A percentile compares a stretch with the other conserved stretches of the same genome.
Conservation (phyloP, 2,329 filamentous ascomycete genomes). For the Calonectria naviculata region DNA sequence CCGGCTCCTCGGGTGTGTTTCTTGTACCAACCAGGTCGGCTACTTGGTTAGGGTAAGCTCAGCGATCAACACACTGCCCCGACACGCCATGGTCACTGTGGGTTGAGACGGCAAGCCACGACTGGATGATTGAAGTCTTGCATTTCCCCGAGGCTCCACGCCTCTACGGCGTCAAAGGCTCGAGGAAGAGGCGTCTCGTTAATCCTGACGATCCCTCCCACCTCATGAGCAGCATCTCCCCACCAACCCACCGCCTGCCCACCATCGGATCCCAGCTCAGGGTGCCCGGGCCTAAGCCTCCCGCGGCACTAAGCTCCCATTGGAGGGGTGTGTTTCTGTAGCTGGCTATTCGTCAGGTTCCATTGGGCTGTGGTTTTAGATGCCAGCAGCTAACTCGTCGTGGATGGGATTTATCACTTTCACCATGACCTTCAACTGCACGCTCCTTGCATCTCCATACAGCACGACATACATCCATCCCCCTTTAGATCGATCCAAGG, state of each 20-base stretch:
- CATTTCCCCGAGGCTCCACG: conserved; percentile 2
- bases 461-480: not conserved
- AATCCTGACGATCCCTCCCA: conserved; percentile 34
- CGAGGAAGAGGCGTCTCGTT: conserved; percentile 19
- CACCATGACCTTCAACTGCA: conserved; percentile 24
- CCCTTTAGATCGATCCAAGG: not conserved
- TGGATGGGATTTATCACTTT: conserved; percentile 35
- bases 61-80: conserved; percentile 4
- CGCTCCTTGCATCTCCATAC: conserved; percentile 20
- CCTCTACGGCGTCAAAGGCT: not conserved
- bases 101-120: conserved; percentile 5
- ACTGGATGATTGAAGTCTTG: not conserved
- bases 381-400: conserved; percentile 17
- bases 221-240: conserved; percentile 20
- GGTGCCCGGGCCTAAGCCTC: conserved; percentile 37
- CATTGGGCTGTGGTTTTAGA: conserved; percentile 15
- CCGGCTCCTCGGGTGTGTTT: not conserved
- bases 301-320: conserved; percentile 38
- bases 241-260: conserved; percentile 20
- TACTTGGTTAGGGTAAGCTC: conserved; percentile 12
- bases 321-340: conserved; percentile 22
- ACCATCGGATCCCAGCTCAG: conserved; percentile 26
- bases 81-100: conserved; percentile 10
- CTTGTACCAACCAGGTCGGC: not conserved
- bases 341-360: conserved; percentile 24